Base-by-base conservation (phyloP, 192 early-diverging fungal genomes). In the Chytriomyces sp. region DNA sequence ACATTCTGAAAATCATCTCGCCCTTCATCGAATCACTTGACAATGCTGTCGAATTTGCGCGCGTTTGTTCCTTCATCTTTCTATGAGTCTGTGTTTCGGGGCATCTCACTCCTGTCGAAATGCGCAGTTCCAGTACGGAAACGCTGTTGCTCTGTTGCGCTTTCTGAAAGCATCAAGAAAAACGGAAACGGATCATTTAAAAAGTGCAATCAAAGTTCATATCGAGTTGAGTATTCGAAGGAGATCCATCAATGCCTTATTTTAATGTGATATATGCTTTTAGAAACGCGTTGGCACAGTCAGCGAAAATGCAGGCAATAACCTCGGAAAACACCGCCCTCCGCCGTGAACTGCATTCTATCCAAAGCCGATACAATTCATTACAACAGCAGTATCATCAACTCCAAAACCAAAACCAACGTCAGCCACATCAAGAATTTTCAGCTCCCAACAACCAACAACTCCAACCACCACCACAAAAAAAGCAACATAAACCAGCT, bases 101-200 rank as follows among this genome's bases (percentile, higher is more conserved):
- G 46, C 5, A 2, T 16, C 18, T 45, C 0, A n/a, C 8, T 57
- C 1, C 53, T 18, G 11, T 57, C 13, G 20, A 11, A 20, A 57
- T 18, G 35, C 61, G 13, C 20, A 73, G 61, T 73, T 62, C 20
- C 72, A 73, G 63, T 73, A 63, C 61, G 72, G 72, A 13, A 73
- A 73, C 28, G 59, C 72, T 45, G 49, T 48, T 13, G 11, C 60
- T 1, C 61, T 73, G 28, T 63, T 73, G 13, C n/a, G 28, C 24
- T 73, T 63, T 44, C 4, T 73, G 11, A 61, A 63, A 61, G 8
- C 44, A 8, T 73, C 60, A 43, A 61, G 6, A 13, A 35, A 28
- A n/a, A 23, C 23, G 2, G 20, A 73, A 47, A 45, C 63, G 7
- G 35, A 16, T 35, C 10, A 13, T 20, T 18, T 73, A 44, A 61